These are phyloP conservation scores for Epicoccum sorghinum DNA, from an alignment of 2,329 filamentous ascomycete species.

Conservation along the genomic window DNA sequence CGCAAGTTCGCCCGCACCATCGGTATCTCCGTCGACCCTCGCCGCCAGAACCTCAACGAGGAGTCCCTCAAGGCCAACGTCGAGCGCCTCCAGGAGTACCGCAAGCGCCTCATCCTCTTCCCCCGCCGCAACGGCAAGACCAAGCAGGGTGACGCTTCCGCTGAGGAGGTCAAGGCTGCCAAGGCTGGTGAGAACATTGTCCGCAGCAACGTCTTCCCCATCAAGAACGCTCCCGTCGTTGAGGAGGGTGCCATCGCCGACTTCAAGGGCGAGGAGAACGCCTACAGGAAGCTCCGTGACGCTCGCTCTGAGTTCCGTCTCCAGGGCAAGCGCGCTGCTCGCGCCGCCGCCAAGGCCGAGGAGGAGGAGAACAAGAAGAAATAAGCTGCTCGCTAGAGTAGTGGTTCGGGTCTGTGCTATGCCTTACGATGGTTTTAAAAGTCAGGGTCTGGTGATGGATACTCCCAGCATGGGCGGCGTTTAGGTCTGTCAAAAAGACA, in stretches of 20 bases:
- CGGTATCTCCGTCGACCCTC: conserved; percentile 94
- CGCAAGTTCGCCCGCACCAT: conserved; percentile 93
- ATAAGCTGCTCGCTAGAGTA: conserved; percentile 57
- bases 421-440: conserved; percentile 41
- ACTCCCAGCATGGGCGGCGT: conserved; percentile 47
- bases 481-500: conserved; percentile 43
- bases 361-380: conserved; percentile 81
- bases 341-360: conserved; percentile 84
- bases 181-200: conserved; percentile 60
- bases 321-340: conserved; percentile 88
- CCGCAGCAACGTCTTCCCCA: conserved; percentile 69
- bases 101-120: conserved; percentile 94
- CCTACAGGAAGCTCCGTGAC: conserved; percentile 84
- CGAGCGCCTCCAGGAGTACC: conserved; percentile 97
- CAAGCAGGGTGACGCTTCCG: conserved; percentile 89
- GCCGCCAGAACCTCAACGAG: conserved; percentile 96
- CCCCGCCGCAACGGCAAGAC: conserved; percentile 89
- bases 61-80: conserved; percentile 95
- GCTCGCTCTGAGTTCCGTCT: conserved; percentile 83
- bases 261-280: conserved; percentile 75
- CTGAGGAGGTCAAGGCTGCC: conserved; percentile 78
- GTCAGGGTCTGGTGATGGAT: conserved; percentile 39
- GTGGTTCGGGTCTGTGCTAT: conserved; percentile 32
- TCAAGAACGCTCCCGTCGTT: conserved; percentile 74
- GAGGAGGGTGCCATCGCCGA: conserved; percentile 80